Percentiles rank a stretch among this genome's conserved stretches.
Conservation (phyloP, 2,329 filamentous ascomycete genomes). For the Microsporum canis region DNA sequence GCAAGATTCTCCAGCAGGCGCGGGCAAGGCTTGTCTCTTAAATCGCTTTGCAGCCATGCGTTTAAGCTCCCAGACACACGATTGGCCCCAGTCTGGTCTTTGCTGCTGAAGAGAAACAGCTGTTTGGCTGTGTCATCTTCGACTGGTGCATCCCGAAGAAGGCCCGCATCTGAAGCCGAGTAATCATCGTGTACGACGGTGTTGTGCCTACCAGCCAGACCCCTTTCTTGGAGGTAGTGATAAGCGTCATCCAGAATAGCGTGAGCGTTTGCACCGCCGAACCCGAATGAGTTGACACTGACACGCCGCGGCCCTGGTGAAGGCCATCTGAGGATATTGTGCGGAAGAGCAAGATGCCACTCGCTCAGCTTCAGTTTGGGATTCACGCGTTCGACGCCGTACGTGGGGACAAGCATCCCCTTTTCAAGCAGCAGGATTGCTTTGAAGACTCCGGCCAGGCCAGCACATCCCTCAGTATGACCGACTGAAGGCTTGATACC, state of each 20-base stretch:
- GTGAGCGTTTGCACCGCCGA: conserved; percentile 22
- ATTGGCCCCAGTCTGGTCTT: too few species aligned
- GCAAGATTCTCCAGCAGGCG: neutral
- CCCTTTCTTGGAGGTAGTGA: conserved; percentile 6
- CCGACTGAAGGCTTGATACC: conserved; percentile 24
- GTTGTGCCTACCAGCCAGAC: neutral
- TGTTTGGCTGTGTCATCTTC: neutral
- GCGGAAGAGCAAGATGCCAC: conserved; percentile 13
- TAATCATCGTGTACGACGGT: neutral
- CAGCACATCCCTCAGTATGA: conserved; percentile 21
- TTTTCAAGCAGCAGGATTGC: conserved; percentile 20
- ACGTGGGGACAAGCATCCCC: conserved; percentile 20
- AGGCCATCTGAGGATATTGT: conserved; percentile 19
- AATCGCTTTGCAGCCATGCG: too few species aligned
- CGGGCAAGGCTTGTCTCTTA: too few species aligned
- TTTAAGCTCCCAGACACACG: too few species aligned
- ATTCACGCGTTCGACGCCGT: neutral
- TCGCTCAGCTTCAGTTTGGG: conserved; percentile 5
- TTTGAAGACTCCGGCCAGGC: conserved; percentile 22
- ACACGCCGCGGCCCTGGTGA: conserved; percentile 16
- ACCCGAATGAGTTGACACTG: conserved; percentile 27
- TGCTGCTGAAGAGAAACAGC: neutral
- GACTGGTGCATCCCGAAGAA: neutral
- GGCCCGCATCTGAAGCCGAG: neutral
- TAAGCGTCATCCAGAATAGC: conserved; percentile 17